phyloP scores from a whole-genome alignment of 805 yeast species.

The Hanseniaspora singularis region DNA sequence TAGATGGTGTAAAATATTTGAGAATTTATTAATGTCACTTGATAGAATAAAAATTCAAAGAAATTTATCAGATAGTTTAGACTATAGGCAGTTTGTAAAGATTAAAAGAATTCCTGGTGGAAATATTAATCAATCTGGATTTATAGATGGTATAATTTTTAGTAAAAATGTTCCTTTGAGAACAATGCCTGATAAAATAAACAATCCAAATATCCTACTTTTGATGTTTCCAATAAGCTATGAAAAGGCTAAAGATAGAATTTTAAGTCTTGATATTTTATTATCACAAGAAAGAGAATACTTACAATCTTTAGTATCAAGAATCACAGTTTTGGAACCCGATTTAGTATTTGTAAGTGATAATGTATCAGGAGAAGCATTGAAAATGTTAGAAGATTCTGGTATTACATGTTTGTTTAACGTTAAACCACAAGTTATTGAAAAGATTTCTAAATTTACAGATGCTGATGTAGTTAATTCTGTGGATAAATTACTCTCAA shows the following conservation, averaged over 20 bases:
- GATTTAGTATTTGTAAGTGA: slow-evolving; percentile 68
- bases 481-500: slow-evolving; percentile 67
- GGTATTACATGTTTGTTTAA: slow-evolving; percentile 73
- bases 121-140: slow-evolving; percentile 41
- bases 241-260: slow-evolving; percentile 59
- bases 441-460: slow-evolving; percentile 64
- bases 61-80: slow-evolving; percentile 59
- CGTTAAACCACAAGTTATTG: slow-evolving; percentile 70
- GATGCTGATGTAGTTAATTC: slow-evolving; percentile 77
- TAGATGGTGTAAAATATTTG: slow-evolving; percentile 50
- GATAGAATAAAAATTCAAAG: slow-evolving; percentile 50
- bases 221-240: slow-evolving; percentile 86
- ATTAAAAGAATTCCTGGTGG: slow-evolving; percentile 79
- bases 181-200: slow-evolving; percentile 54
- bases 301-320: slow-evolving; percentile 63
- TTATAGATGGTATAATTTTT: slow-evolving; percentile 69
- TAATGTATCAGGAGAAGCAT: slow-evolving; percentile 70
- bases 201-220: slow-evolving; percentile 63
- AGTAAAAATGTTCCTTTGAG: slow-evolving; percentile 73
- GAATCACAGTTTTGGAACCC: slow-evolving; percentile 67
- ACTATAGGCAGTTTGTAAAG: slow-evolving; percentile 79
- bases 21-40: slow-evolving; percentile 41
- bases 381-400: slow-evolving; percentile 55
- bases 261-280: slow-evolving; percentile 71
- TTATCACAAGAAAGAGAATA: slow-evolving; percentile 81